Evolutionary conservation across 495 filamentous ascomycete genomes (phyloP).

Genomic region (Monascus purpureus): DNA sequence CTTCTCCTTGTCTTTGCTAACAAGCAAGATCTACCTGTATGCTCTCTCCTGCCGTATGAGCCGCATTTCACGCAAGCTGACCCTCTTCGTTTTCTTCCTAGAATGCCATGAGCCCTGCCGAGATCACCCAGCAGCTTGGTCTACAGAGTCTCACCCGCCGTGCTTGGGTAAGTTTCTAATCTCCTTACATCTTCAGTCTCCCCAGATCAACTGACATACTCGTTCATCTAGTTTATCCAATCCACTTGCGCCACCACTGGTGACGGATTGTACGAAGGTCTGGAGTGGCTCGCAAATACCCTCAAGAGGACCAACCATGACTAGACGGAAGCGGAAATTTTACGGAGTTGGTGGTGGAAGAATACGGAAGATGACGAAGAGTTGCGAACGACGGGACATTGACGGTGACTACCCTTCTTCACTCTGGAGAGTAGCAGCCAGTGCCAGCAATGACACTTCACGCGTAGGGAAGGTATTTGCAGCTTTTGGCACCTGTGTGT

Average conservation of each 20-base stretch:
- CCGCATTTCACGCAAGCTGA: no score
- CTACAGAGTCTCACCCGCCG: slow-evolving; percentile 96
- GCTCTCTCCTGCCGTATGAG: slow-evolving; percentile 20
- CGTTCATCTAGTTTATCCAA: slow-evolving; percentile 76
- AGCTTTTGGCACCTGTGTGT: slow-evolving; percentile 25
- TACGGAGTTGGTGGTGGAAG: slow-evolving; percentile 22
- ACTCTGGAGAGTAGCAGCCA: slow-evolving; percentile 14
- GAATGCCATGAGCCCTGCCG: slow-evolving; percentile 99
- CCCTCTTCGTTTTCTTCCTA: slow-evolving; percentile 28
- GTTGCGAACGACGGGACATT: slow-evolving; percentile 22
- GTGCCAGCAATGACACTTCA: slow-evolving; percentile 16
- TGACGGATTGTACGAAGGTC: slow-evolving; percentile 98
- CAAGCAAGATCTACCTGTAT: slow-evolving; percentile 99
- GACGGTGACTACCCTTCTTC: neutral
- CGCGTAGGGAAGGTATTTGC: slow-evolving; percentile 16
- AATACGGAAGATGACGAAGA: slow-evolving; percentile 29
- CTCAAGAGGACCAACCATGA: slow-evolving; percentile 82
- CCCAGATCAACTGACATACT: slow-evolving; percentile 6
- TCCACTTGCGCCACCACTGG: slow-evolving; percentile 98
- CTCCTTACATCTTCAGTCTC: neutral
- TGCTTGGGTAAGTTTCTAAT: slow-evolving; percentile 69
- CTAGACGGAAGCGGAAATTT: slow-evolving; percentile 37
- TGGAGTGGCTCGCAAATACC: slow-evolving; percentile 95
- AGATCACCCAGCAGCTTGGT: slow-evolving; percentile 99
- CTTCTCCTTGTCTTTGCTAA: slow-evolving; percentile 98